Base-by-base conservation (phyloP, 371 early-diverging fungal species). In the Mucor circinelloides region DNA sequence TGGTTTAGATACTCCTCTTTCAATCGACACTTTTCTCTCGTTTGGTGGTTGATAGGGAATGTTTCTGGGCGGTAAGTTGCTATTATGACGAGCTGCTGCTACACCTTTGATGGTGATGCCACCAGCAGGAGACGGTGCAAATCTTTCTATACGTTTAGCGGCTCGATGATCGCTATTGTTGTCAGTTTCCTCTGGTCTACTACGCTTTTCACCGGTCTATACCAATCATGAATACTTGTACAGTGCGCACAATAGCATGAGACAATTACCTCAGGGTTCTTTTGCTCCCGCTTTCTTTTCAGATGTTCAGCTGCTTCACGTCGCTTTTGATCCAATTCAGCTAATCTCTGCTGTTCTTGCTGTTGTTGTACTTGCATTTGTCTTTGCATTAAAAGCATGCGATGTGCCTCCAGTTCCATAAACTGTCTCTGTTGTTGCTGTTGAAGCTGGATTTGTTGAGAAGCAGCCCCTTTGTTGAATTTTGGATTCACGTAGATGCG, bases 401-500 rank as follows among this genome's bases (percentile, higher is more conserved):
- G 58, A 13, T 66, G 58, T 7, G 58, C 59, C 21, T 66, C 66
- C 66, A 66, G 38, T 28, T 66, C 66, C 58, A 66, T 66, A 13
- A 21, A 59, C 8, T 52, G 58, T 6, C 31, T 40, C 13, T 64
- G 64, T 30, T 63, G 59, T 15, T 36, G 28, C 4, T 32, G 60
- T 17, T 31, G 58, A 21, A 58, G n/a, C 34, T 58, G 31, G 44
- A 42, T 36, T 6, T 44, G 55, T 56, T 61, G 67, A n/a, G 44
- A 15, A 2, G 13, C 8, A 59, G 44, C 40, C 19, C 63, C 63
- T n/a, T 46, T 31, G 34, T 58, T 68, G 19, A 68, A 68, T 15
- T 68, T 68, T 30, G 69, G 69, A 59, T 68, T 68, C 13, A 68
- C 64, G 25, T 68, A 68, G 17, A 68, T 68, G 13, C 69, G 69